Conservation (phyloP, 23 red algal species). For the Gracilariopsis chorda region DNA sequence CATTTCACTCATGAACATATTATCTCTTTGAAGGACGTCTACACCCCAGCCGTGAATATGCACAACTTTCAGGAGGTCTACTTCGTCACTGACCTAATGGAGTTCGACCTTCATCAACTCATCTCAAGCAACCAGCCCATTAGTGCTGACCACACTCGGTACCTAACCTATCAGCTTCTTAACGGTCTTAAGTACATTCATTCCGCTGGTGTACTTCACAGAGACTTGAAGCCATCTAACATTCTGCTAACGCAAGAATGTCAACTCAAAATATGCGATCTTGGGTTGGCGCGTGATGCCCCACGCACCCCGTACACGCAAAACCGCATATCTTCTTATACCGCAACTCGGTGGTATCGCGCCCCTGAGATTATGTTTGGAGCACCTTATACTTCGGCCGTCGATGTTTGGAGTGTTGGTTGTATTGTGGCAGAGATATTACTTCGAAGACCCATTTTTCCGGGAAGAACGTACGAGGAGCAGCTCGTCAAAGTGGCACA, state of each 20-base stretch:
- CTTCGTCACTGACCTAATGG: conserved; percentile 89
- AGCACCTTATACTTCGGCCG: conserved; percentile 69
- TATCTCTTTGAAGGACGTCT: conserved; percentile 84
- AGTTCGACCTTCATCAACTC: conserved; percentile 97
- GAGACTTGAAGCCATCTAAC: conserved; percentile 97
- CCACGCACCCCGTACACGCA: conserved; percentile 1
- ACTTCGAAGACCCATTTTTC: conserved; percentile 81
- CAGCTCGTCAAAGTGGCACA: conserved; percentile 81
- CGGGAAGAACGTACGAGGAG: conserved; percentile 70
- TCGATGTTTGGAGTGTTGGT: conserved; percentile 96
- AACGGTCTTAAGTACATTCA: conserved; percentile 92
- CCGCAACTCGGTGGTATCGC: conserved; percentile 90
- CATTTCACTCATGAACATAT: conserved; percentile 95
- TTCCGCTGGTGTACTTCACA: conserved; percentile 92
- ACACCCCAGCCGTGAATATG: conserved; percentile 53
- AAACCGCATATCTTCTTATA: conserved; percentile 60
- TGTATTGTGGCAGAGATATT: conserved; percentile 95
- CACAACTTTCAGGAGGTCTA: conserved; percentile 90
- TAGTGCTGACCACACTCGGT: conserved; percentile 86
- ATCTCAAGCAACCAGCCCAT: conserved; percentile 81
- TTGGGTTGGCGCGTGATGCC: conserved; percentile 74
- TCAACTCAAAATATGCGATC: conserved; percentile 86
- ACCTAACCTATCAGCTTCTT: conserved; percentile 96
- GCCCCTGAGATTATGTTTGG: conserved; percentile 86
- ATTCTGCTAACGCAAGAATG: conserved; percentile 86